A percentile compares a stretch with the other conserved stretches of the same genome.
Evolutionary conservation across 75 land plant species (phyloP).

Genomic region (Larix kaempferi): DNA sequence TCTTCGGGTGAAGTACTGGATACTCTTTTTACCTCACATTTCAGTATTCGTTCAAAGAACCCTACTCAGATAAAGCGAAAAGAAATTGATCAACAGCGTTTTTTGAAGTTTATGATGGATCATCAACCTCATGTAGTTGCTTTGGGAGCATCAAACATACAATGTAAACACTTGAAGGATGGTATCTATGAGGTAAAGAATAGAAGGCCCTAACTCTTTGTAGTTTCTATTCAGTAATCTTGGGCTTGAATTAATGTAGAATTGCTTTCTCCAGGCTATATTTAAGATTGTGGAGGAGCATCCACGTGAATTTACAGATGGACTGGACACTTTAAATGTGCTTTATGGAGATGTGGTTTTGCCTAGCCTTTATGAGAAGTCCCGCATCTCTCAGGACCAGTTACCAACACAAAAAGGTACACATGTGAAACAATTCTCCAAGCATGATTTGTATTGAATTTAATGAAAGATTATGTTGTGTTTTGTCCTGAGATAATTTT

Average conservation of each 20-base stretch:
- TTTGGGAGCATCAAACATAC: conserved; percentile 80
- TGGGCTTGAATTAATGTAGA: background rate
- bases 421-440: background rate
- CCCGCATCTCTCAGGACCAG: conserved; percentile 83
- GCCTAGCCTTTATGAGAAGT: conserved; percentile 85
- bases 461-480: background rate
- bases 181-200: conserved; percentile 73
- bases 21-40: conserved; percentile 67
- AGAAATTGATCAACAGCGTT: conserved; percentile 81
- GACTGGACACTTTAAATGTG: conserved; percentile 58
- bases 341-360: conserved; percentile 85
- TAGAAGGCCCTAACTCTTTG: background rate
- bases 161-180: conserved; percentile 58
- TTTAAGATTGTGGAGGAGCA: conserved; percentile 86
- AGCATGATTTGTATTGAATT: background rate
- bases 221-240: background rate
- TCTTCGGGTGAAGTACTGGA: conserved; percentile 83
- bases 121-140: conserved; percentile 87
- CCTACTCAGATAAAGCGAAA: conserved; percentile 65
- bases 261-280: conserved; percentile 49
- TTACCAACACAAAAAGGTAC: conserved; percentile 81
- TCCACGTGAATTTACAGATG: conserved; percentile 80
- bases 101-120: conserved; percentile 84
- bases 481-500: background rate
- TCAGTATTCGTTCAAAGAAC: conserved; percentile 63